These are phyloP conservation scores for Wickerhamomyces alni DNA, from an alignment of 805 yeast genomes.

Conservation along the genomic window DNA sequence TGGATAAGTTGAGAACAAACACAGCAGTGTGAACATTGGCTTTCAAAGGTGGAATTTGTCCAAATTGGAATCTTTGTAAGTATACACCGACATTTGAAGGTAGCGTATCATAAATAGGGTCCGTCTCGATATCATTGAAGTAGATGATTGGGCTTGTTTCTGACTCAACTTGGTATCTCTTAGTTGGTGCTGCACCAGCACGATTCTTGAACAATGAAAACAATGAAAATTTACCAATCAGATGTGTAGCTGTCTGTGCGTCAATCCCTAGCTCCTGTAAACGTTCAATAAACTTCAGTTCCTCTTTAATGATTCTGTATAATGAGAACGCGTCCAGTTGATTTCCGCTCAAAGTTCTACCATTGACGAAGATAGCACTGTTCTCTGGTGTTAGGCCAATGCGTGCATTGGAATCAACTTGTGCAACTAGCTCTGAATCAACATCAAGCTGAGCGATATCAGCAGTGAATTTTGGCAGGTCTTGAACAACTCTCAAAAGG, in stretches of 20 bases:
- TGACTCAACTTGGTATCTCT: slow-evolving; percentile 24
- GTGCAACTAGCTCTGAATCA: slow-evolving; percentile 22
- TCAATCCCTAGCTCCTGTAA: slow-evolving; percentile 29
- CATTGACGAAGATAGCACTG: slow-evolving; percentile 62
- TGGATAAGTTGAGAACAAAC: slow-evolving; percentile 57
- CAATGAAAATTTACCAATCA: slow-evolving; percentile 36
- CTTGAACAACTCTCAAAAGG: slow-evolving; percentile 34
- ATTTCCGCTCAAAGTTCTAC: slow-evolving; percentile 47
- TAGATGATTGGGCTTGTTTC: slow-evolving; percentile 44
- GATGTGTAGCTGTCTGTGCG: slow-evolving; percentile 26
- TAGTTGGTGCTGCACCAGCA: slow-evolving; percentile 4
- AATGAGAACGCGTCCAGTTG: slow-evolving; percentile 39
- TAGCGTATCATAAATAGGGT: slow-evolving; percentile 44
- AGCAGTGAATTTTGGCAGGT: slow-evolving; percentile 51
- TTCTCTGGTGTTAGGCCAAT: slow-evolving; percentile 34
- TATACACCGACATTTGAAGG: slow-evolving; percentile 42
- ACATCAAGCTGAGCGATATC: slow-evolving; percentile 15
- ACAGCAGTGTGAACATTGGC: slow-evolving; percentile 75
- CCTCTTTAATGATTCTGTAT: slow-evolving; percentile 31
- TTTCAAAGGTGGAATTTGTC: slow-evolving; percentile 60
- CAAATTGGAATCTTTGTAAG: slow-evolving; percentile 39
- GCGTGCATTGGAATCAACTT: slow-evolving; percentile 26
- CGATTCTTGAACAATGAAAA: slow-evolving; percentile 17
- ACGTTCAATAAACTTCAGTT: slow-evolving; percentile 24
- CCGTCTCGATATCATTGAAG: slow-evolving; percentile 72